These are phyloP conservation scores for Talaromyces proteolyticus DNA, from an alignment of 495 filamentous ascomycete species.

Conservation along the genomic window DNA sequence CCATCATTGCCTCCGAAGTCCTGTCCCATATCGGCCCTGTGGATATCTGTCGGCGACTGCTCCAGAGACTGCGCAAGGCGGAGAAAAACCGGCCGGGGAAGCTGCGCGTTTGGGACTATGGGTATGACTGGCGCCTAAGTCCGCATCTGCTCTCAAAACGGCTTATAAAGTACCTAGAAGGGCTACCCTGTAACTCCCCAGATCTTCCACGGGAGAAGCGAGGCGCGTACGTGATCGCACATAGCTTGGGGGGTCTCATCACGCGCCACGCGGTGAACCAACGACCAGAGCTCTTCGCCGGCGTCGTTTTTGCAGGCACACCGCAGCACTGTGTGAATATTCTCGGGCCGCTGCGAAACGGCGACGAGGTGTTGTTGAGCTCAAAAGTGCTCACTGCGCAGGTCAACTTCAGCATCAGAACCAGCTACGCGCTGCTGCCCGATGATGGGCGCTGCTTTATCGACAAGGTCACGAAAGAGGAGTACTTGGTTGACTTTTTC, in stretches of 20 bases:
- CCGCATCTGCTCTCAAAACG: slow-evolving; percentile 68
- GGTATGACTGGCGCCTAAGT: slow-evolving; percentile 92
- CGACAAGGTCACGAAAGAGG: slow-evolving; percentile 72
- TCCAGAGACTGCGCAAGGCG: slow-evolving; percentile 70
- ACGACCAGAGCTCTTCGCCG: slow-evolving; percentile 79
- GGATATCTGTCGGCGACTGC: slow-evolving; percentile 76
- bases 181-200: slow-evolving; percentile 65
- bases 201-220: slow-evolving; percentile 38
- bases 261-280: slow-evolving; percentile 86
- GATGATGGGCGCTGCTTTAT: slow-evolving; percentile 88
- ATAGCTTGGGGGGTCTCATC: slow-evolving; percentile 86
- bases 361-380: slow-evolving; percentile 84
- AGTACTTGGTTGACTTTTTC: slow-evolving; percentile 84
- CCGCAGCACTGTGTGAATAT: slow-evolving; percentile 88
- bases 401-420: slow-evolving; percentile 90
- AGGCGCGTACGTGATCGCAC: slow-evolving; percentile 79
- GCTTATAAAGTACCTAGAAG: slow-evolving; percentile 66
- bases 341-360: slow-evolving; percentile 82
- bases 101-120: slow-evolving; percentile 80
- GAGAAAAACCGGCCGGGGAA: slow-evolving; percentile 65
- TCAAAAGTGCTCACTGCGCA: slow-evolving; percentile 89
- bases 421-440: slow-evolving; percentile 77
- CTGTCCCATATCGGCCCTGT: slow-evolving; percentile 87
- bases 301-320: slow-evolving; percentile 80
- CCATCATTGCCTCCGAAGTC: slow-evolving; percentile 78